Evolutionary conservation across 495 filamentous ascomycete genomes (phyloP).

Genomic region (Rusavskia elegans): DNA sequence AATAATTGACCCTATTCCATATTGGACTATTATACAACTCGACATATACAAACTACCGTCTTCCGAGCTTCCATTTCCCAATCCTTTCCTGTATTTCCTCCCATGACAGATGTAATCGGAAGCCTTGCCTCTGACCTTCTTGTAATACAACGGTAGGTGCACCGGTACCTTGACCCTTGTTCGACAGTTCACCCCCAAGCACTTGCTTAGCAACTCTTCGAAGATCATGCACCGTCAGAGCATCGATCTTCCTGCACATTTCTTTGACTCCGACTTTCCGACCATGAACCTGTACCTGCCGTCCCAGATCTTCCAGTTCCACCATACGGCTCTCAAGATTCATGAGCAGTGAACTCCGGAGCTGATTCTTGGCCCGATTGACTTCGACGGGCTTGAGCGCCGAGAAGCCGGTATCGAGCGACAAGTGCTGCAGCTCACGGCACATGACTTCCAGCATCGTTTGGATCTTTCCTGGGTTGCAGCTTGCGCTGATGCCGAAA

Average conservation of each 20-base stretch:
- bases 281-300: constrained; percentile 92
- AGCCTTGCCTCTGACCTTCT: constrained; percentile 46
- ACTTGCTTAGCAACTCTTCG: constrained; percentile 70
- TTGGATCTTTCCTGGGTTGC: constrained; percentile 53
- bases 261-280: constrained; percentile 78
- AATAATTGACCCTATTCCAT: neutral
- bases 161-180: constrained; percentile 64
- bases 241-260: constrained; percentile 81
- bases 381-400: constrained; percentile 67
- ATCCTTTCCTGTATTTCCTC: constrained; percentile 78
- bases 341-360: constrained; percentile 82
- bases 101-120: constrained; percentile 50
- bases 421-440: constrained; percentile 65
- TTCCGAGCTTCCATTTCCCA: constrained; percentile 67
- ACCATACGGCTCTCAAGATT: constrained; percentile 97
- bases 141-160: constrained; percentile 91
- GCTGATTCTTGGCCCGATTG: constrained; percentile 93
- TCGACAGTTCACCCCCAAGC: constrained; percentile 60
- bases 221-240: constrained; percentile 65
- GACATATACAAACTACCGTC: constrained; percentile 22
- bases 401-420: constrained; percentile 50
- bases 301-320: constrained; percentile 90
- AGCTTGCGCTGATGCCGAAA: constrained; percentile 84
- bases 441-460: constrained; percentile 90
- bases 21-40: neutral